These are phyloP conservation scores for Leptomonas seymouri DNA, from an alignment of 208 protist genomes.

Conservation along the genomic window DNA sequence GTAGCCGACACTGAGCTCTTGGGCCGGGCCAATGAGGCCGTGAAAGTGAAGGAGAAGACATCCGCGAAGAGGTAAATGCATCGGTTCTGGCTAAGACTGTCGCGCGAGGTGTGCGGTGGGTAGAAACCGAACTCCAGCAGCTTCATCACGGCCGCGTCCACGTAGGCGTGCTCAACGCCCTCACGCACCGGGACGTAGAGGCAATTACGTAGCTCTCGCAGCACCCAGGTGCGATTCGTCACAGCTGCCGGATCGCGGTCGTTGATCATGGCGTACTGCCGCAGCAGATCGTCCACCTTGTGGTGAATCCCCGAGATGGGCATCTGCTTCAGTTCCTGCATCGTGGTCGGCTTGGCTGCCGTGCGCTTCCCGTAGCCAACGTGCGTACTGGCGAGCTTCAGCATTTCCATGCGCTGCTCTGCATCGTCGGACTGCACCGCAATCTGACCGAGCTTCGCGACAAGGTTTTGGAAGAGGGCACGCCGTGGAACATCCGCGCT, in stretches of 20 bases:
- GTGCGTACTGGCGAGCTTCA: constrained; percentile 75
- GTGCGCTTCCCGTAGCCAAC: constrained; percentile 75
- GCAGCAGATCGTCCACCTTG: constrained; percentile 76
- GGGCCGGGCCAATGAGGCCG: constrained; percentile 50
- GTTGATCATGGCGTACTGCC: constrained; percentile 63
- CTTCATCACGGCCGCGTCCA: constrained; percentile 52
- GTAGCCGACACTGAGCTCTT: constrained; percentile 51
- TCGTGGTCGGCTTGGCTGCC: constrained; percentile 65
- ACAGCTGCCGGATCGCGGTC: constrained; percentile 59
- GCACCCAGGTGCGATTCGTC: constrained; percentile 82
- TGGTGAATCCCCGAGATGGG: constrained; percentile 54
- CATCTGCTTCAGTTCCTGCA: constrained; percentile 69
- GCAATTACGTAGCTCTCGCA: constrained; percentile 82
- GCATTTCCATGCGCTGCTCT: constrained; percentile 66
- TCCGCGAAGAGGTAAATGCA: constrained; percentile 89
- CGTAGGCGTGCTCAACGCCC: constrained; percentile 71
- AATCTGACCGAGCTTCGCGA: constrained; percentile 75
- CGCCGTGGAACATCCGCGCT: constrained; percentile 74
- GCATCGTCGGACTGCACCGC: constrained; percentile 76
- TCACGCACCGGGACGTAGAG: constrained; percentile 69
- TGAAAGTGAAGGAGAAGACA: constrained; percentile 83
- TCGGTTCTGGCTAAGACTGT: constrained; percentile 71
- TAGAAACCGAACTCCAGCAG: constrained; percentile 81
- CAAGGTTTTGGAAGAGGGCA: constrained; percentile 79
- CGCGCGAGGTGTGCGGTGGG: constrained; percentile 44